Base-by-base conservation (phyloP, 169 alveolate species). In the Plasmodium chabaudi region DNA sequence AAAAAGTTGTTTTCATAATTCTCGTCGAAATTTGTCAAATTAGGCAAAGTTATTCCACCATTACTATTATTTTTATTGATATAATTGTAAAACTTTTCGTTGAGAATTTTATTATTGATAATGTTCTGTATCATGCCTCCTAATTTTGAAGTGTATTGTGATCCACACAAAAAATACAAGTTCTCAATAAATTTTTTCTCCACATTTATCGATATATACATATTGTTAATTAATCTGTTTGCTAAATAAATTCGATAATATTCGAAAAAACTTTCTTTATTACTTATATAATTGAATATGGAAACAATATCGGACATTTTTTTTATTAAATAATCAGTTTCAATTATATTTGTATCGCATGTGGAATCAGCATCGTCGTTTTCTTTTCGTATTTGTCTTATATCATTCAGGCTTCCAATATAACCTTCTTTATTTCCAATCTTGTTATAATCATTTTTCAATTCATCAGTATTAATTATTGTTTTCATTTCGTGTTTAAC, bases 51-150 rank as follows among this genome's bases (percentile, higher is more conserved):
- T 53, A 67, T 73, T 42, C 51, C 49, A 23, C 15, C 47, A 12
- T 15, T 44, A 39, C 59, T 57, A 44, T 17, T 53, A 17, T 88
- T 57, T 27, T 49, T 60, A 39, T 70, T 15, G 25, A 57, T 42
- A 23, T 49, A 71, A 13, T 82, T 87, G 6, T 61, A 64, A 88
- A 91, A 95, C 73, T 87, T 82, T 19, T 59, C 86, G 57, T 79
- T 73, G 23, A 94, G 56, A 1, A 70, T 94, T 34, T 47, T 49
- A 42, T 94, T 94, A 65, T 88, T 55, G 6, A 75, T 73, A 34
- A 93, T 69, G 72, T 95, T 97, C n/a, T 72, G 74, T 42, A 94
- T 73, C 97, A 95, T 95, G 10, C 97, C 97, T 67, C 94, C 97
- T 60, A 95, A 69, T 65, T 93, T 94, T 25, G 92, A 84, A 1